Percentiles rank a stretch among this genome's conserved stretches.
Evolutionary conservation across 139 green algal genomes (phyloP).

Genomic region (Haematococcus lacustris): DNA sequence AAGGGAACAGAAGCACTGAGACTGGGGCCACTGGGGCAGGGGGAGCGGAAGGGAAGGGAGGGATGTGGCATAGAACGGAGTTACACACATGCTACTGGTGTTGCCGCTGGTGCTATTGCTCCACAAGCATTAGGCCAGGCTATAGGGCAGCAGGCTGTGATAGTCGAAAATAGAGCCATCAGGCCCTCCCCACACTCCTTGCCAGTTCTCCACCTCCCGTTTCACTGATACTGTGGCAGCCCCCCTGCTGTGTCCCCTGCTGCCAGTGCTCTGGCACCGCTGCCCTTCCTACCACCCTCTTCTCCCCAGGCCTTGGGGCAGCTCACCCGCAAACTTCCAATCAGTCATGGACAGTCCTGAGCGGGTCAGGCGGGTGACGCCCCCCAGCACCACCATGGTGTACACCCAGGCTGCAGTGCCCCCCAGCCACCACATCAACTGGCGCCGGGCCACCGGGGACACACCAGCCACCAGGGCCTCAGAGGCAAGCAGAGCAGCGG

Average conservation of each 20-base stretch:
- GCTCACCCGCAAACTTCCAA: slow-evolving; percentile 93
- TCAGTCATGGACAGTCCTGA: slow-evolving; percentile 98
- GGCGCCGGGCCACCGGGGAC: slow-evolving; percentile 11
- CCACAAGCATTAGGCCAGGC: too few relatives aligned
- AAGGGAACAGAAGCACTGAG: too few relatives aligned
- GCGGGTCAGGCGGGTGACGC: slow-evolving; percentile 89
- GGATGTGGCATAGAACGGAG: too few relatives aligned
- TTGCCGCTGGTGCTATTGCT: too few relatives aligned
- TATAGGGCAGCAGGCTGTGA: too few relatives aligned
- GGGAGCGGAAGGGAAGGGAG: too few relatives aligned
- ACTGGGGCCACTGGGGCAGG: too few relatives aligned
- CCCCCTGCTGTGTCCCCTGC: not conserved
- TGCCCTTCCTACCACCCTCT: not conserved
- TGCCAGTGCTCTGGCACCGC: too few relatives aligned
- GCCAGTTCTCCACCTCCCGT: not conserved
- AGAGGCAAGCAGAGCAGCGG: too few relatives aligned
- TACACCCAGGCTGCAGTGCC: slow-evolving; percentile 83
- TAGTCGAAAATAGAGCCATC: not conserved
- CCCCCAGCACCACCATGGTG: slow-evolving; percentile 92
- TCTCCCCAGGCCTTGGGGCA: not conserved
- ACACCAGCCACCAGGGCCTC: slow-evolving; percentile 28
- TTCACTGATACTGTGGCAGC: not conserved
- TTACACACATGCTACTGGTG: too few relatives aligned
- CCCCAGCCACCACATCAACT: slow-evolving; percentile 75
- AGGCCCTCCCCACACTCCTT: not conserved